A percentile compares a stretch with the other conserved stretches of the same genome.
phyloP scores from a whole-genome alignment of 345 rosid species.

The Citrus australasica region DNA sequence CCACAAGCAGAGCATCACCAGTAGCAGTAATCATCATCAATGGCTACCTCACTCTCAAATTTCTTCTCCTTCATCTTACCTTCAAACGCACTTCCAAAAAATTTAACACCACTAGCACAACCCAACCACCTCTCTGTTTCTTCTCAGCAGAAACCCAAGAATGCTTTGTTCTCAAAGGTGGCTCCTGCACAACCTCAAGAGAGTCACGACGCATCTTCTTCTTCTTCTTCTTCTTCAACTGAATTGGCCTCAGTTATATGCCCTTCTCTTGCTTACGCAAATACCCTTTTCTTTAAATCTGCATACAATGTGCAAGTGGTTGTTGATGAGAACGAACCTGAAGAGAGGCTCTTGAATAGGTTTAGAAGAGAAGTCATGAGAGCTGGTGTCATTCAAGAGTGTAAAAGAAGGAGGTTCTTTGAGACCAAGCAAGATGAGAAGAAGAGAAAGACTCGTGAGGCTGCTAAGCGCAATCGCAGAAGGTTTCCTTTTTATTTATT shows the following conservation, averaged over 20 bases:
- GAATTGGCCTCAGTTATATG: conserved; percentile 61
- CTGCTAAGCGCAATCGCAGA: conserved; percentile 72
- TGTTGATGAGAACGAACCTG: conserved; percentile 72
- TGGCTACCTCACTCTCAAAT: conserved; percentile 69
- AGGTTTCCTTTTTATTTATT: conserved; percentile 28
- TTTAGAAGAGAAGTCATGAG: conserved; percentile 74
- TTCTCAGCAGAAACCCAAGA: conserved; percentile 28
- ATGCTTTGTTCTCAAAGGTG: conserved; percentile 22
- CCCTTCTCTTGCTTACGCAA: conserved; percentile 68
- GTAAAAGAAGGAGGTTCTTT: conserved; percentile 55
- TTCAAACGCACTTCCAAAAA: conserved; percentile 37
- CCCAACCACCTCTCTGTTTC: conserved; percentile 26
- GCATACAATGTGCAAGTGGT: conserved; percentile 69
- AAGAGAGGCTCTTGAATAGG: conserved; percentile 65
- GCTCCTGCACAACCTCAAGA: conserved; percentile 20
- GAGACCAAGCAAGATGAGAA: conserved; percentile 78
- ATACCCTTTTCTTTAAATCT: conserved; percentile 62
- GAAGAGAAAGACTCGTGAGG: conserved; percentile 74
- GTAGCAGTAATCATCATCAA: conserved; percentile 17
- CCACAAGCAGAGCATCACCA: conserved; percentile 12
- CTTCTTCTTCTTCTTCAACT: conserved; percentile 22
- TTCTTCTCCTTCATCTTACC: conserved; percentile 63
- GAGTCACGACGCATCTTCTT: conserved; percentile 3
- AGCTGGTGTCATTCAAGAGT: conserved; percentile 81
- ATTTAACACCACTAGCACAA: conserved; percentile 20